phyloP scores from a whole-genome alignment of 768 basidiomycete genomes.

The Suillus subalutaceus region DNA sequence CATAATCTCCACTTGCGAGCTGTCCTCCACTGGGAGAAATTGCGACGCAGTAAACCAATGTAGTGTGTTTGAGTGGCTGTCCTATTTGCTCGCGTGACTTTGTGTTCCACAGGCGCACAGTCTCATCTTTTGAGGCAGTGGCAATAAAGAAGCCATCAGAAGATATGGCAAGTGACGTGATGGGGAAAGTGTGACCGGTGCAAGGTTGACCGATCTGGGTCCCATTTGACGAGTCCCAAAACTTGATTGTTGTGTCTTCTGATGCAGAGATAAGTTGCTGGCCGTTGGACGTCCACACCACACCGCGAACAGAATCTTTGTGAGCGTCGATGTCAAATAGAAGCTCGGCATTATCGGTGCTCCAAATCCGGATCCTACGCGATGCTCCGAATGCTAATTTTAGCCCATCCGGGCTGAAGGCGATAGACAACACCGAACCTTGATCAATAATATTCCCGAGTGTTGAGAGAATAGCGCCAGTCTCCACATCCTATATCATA shows the following conservation, averaged over 20 bases:
- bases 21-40: background rate
- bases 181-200: slow-evolving; percentile 20
- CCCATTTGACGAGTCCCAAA: background rate
- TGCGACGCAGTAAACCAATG: background rate
- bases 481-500: slow-evolving; percentile 2
- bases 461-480: slow-evolving; percentile 13
- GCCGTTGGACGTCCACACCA: slow-evolving; percentile 1
- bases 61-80: background rate
- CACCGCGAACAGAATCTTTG: no score
- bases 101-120: slow-evolving; percentile 72
- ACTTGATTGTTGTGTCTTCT: background rate
- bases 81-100: background rate
- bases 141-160: slow-evolving; percentile 43
- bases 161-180: slow-evolving; percentile 31
- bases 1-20: background rate
- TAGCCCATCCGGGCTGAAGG: slow-evolving; percentile 4
- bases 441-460: no score
- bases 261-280: slow-evolving; percentile 2
- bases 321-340: background rate
- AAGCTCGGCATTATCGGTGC: background rate
- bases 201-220: background rate
- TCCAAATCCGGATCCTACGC: background rate
- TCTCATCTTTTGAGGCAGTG: slow-evolving; percentile 85
- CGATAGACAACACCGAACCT: background rate
- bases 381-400: background rate